Percentiles rank a stretch among this genome's conserved stretches.
phyloP scores from a whole-genome alignment of 1,284 basidiomycete genomes.

The Dichomitus squalens region DNA sequence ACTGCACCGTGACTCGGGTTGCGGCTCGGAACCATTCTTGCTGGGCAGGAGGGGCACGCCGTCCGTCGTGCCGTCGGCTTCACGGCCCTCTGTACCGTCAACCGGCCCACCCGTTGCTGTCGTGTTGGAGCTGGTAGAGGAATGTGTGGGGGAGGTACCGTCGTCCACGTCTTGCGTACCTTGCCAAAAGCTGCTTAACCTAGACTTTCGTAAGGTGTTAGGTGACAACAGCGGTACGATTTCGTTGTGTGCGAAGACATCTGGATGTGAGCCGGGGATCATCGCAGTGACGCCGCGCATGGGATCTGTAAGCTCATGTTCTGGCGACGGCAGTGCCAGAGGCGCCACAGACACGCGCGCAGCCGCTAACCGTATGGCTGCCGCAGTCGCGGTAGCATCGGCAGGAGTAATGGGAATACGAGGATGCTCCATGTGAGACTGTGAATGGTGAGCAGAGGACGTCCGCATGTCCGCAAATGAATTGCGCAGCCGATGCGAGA shows the following conservation, averaged over 20 bases:
- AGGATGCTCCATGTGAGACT: constrained; percentile 29
- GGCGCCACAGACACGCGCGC: constrained; percentile 76
- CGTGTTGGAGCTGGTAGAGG: not conserved
- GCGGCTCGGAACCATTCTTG: not conserved
- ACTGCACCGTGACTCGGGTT: not conserved
- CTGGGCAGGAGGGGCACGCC: not conserved
- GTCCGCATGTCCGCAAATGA: constrained; percentile 55
- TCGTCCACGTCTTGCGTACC: constrained; percentile 55
- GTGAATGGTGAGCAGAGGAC: constrained; percentile 18
- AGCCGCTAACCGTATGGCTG: constrained; percentile 83
- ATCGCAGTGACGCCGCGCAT: constrained; percentile 72
- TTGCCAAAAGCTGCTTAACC: constrained; percentile 72
- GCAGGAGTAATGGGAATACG: constrained; percentile 40
- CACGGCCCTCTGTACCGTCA: not conserved
- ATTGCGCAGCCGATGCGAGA: constrained; percentile 53
- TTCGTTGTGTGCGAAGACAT: not conserved
- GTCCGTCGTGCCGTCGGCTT: not conserved
- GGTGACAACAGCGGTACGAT: constrained; percentile 42
- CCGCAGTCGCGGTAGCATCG: constrained; percentile 71
- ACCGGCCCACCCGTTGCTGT: not conserved
- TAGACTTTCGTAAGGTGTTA: constrained; percentile 51
- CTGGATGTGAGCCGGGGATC: constrained; percentile 63
- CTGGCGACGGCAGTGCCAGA: constrained; percentile 82
- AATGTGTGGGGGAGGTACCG: not conserved
- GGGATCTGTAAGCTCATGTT: constrained; percentile 85